A percentile compares a stretch with the other conserved stretches of the same genome.
These are phyloP conservation scores for Nicotiana knightiana DNA, from an alignment of 257 asterid genomes.

Conservation along the genomic window DNA sequence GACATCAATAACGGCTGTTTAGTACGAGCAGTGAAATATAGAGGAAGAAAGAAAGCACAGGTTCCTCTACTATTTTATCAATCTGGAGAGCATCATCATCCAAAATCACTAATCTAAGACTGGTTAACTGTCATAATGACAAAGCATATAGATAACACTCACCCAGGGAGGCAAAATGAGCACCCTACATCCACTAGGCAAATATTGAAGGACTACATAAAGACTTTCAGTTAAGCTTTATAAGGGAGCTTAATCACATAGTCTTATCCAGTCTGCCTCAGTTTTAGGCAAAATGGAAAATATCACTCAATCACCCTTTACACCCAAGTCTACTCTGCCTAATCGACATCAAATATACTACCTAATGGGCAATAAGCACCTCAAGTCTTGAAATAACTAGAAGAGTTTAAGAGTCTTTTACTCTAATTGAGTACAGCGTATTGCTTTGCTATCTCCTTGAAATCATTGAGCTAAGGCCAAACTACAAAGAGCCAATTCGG, in stretches of 20 bases:
- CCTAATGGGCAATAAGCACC: conserved; percentile 3
- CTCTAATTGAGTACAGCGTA: neutral
- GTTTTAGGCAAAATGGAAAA: neutral
- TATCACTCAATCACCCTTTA: neutral
- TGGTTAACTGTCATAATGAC: neutral
- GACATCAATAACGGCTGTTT: neutral
- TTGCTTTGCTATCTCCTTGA: neutral
- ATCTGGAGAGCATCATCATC: neutral
- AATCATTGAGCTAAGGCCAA: neutral
- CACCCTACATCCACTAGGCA: neutral
- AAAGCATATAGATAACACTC: neutral
- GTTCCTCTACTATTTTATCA: neutral
- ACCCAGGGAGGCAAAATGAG: neutral
- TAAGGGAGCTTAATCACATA: neutral
- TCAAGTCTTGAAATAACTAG: neutral
- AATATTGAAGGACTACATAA: neutral
- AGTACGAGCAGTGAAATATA: neutral
- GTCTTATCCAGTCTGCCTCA: neutral
- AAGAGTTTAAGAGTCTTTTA: neutral
- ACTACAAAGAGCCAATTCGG: neutral
- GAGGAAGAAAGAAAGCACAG: neutral
- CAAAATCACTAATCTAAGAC: neutral
- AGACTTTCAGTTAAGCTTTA: neutral
- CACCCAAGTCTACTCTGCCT: neutral
- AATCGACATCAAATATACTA: neutral